Conservation (phyloP, 306 rosid genomes). For the Macrotyloma uniflorum region DNA sequence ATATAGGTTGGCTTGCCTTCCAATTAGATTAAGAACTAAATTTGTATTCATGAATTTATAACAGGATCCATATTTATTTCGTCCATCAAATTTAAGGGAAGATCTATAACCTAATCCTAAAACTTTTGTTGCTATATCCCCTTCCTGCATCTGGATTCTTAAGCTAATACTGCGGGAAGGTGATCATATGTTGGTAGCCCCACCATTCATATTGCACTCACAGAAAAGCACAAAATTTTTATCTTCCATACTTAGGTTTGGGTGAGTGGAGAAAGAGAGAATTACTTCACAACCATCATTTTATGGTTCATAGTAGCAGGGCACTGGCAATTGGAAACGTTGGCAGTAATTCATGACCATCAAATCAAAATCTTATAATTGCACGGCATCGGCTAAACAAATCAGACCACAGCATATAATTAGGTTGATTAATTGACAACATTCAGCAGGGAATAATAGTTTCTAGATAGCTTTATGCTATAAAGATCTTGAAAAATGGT, state of each 20-base stretch:
- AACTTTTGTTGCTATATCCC: background rate
- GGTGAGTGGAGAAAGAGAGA: background rate
- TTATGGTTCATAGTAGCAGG: conserved; percentile 11
- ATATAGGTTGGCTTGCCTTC: background rate
- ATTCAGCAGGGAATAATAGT: conserved; percentile 3
- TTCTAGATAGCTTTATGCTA: conserved; percentile 10
- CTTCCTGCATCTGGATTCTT: conserved; percentile 18
- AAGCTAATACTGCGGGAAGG: conserved; percentile 1
- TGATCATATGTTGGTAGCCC: conserved; percentile 11
- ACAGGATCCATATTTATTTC: background rate
- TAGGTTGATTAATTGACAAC: background rate
- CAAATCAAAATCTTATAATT: conserved; percentile 17
- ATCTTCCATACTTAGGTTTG: background rate
- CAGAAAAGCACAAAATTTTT: background rate
- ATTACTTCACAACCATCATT: background rate
- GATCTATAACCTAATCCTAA: conserved; percentile 11
- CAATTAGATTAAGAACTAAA: conserved; percentile 28
- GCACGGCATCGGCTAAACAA: conserved; percentile 32
- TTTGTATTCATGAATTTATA: background rate
- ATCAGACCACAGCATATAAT: conserved; percentile 21
- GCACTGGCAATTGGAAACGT: background rate
- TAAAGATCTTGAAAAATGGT: conserved; percentile 17
- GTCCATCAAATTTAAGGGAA: background rate
- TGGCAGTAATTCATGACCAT: conserved; percentile 24
- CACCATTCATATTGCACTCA: background rate